These are phyloP conservation scores for Pichia norvegensis DNA, from an alignment of 1,139 yeast genomes.

Conservation along the genomic window DNA sequence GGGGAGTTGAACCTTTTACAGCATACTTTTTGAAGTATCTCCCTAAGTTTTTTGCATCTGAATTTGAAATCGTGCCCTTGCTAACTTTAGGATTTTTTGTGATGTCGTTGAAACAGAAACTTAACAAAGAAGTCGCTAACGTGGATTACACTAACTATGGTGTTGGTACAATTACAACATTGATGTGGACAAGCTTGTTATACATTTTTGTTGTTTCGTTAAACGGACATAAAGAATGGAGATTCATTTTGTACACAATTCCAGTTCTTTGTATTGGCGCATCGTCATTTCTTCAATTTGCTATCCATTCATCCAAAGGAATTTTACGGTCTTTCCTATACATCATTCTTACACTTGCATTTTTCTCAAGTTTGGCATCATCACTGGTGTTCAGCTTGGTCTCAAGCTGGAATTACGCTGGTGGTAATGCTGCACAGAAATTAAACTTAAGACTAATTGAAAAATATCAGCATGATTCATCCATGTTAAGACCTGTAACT, in stretches of 20 bases:
- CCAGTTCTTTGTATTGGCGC: slow-evolving; percentile 65
- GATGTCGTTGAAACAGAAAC: slow-evolving; percentile 3
- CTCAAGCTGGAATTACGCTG: slow-evolving; percentile 80
- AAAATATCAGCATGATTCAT: slow-evolving; percentile 1
- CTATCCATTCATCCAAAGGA: not conserved
- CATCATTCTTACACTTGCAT: not conserved
- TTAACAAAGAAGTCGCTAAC: slow-evolving; percentile 17
- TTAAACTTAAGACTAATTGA: slow-evolving; percentile 41
- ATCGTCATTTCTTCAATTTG: slow-evolving; percentile 49
- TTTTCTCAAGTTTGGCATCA: slow-evolving; percentile 30
- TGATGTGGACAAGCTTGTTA: slow-evolving; percentile 41
- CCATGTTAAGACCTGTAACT: slow-evolving; percentile 21
- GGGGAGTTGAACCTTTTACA: slow-evolving; percentile 78
- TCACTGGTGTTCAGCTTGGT: slow-evolving; percentile 33
- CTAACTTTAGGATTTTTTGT: slow-evolving; percentile 53
- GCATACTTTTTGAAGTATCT: slow-evolving; percentile 60
- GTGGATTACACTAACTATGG: slow-evolving; percentile 32
- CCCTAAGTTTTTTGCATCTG: slow-evolving; percentile 33
- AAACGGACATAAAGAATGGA: slow-evolving; percentile 93
- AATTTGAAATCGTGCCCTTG: slow-evolving; percentile 8
- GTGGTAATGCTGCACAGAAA: slow-evolving; percentile 61
- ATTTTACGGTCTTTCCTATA: not conserved
- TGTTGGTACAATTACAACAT: slow-evolving; percentile 31
- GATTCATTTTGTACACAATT: slow-evolving; percentile 69
- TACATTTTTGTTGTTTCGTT: slow-evolving; percentile 60